These are phyloP conservation scores for Pyrenopolyporus hunteri DNA, from an alignment of 495 filamentous ascomycete species.

Conservation along the genomic window DNA sequence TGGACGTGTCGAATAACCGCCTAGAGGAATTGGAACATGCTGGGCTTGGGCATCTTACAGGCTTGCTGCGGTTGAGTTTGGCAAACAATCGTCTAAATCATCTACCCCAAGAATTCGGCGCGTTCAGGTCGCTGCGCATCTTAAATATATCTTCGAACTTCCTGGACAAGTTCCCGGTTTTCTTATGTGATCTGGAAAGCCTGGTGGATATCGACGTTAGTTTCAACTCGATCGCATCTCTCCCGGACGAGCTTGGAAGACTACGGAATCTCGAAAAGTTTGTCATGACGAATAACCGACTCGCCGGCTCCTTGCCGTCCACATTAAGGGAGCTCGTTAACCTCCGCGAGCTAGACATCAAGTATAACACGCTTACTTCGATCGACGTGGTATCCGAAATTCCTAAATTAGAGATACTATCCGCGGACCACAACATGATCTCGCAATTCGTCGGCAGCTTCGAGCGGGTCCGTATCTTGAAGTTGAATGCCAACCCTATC, in stretches of 20 bases:
- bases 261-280: slow-evolving; percentile 82
- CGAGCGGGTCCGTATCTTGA: slow-evolving; percentile 77
- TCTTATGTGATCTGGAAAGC: slow-evolving; percentile 79
- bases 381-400: slow-evolving; percentile 85
- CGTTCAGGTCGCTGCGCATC: slow-evolving; percentile 75
- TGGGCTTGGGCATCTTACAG: slow-evolving; percentile 61
- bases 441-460: slow-evolving; percentile 87
- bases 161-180: slow-evolving; percentile 80
- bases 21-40: slow-evolving; percentile 86
- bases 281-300: slow-evolving; percentile 92
- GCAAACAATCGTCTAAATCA: slow-evolving; percentile 85
- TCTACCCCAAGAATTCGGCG: slow-evolving; percentile 80
- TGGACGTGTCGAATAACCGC: slow-evolving; percentile 94
- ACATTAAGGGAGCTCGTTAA: slow-evolving; percentile 73
- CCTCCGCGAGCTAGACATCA: slow-evolving; percentile 89
- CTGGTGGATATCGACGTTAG: slow-evolving; percentile 95
- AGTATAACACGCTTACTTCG: slow-evolving; percentile 84
- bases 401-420: slow-evolving; percentile 83
- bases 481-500: slow-evolving; percentile 90
- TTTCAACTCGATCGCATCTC: slow-evolving; percentile 83
- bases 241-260: slow-evolving; percentile 79
- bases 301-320: slow-evolving; percentile 73
- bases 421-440: slow-evolving; percentile 88
- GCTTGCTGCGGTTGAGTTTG: slow-evolving; percentile 88
- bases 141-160: slow-evolving; percentile 93